Base-by-base conservation (phyloP, 2,329 filamentous ascomycete genomes). In the Trichoderma sp. region DNA sequence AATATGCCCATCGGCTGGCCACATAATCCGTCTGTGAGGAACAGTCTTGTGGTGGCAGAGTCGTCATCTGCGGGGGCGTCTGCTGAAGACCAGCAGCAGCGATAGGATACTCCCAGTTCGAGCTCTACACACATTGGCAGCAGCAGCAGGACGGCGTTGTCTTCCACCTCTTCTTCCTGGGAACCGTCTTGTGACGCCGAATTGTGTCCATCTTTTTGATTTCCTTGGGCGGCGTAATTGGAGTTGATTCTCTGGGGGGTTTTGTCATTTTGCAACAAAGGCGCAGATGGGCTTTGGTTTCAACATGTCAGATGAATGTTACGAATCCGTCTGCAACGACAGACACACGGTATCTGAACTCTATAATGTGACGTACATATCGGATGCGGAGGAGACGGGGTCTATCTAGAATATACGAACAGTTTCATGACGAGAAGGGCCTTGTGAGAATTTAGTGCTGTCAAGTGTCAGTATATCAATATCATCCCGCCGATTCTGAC, bases 1-100 rank as follows among this genome's bases (percentile, higher is more conserved):
- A 77, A 70, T 39, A 78, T 78, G 77, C 76, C 77, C 1, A 68
- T 73, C 7, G 77, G 77, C 19, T 78, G 77, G 77, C 75, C 76
- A 19, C 71, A 74, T 41, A 77, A 77, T 24, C 70, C 71, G 17
- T 70, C 72, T 1, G 60, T 75, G 39, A 70, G 75, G 55, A 67
- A 60, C 48, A 74, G 72, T 57, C 43, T 59, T 19, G 26, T 67
- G 24, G 63, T 60, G 39, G 47, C 54, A 14, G 48, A 57, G 52
- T 51, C 60, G 9, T 63, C 62, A 5, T 64, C 62, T 21, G 39
- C 52, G 19, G 50, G 41, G 19, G 60, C 60, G 39, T 63, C 60
- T 63, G 28, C 60, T 21, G 41, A 55, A 45, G 58, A 62, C 24
- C 47, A 51, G 30, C 47, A 39, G 24, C 48, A 62, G 24, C 41